Evolutionary conservation across 495 filamentous ascomycete genomes (phyloP).

Genomic region (Thermothielavioides terrestris): DNA sequence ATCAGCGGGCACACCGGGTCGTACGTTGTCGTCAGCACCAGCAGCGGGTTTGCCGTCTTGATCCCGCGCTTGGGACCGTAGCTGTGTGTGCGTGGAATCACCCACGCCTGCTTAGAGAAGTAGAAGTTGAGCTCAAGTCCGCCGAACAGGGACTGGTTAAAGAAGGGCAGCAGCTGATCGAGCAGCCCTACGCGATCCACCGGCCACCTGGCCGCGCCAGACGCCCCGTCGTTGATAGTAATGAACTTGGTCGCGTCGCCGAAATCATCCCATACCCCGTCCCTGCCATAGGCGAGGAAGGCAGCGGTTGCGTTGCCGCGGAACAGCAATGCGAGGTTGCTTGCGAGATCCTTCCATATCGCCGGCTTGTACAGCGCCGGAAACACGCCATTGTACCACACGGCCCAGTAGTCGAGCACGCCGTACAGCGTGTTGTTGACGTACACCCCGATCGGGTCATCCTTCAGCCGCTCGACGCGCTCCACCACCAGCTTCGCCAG

Average conservation of each 20-base stretch:
- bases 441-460: conserved; percentile 34
- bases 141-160: conserved; percentile 23
- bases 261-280: conserved; percentile 4
- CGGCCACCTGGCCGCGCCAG: conserved; percentile 23
- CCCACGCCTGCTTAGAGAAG: conserved; percentile 34
- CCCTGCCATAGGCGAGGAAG: conserved; percentile 26
- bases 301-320: conserved; percentile 36
- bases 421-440: conserved; percentile 33
- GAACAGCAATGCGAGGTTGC: conserved; percentile 28
- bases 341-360: conserved; percentile 28
- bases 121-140: conserved; percentile 17
- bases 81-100: conserved; percentile 28
- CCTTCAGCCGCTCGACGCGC: conserved; percentile 18
- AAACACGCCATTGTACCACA: conserved; percentile 33
- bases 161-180: conserved; percentile 20
- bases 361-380: conserved; percentile 30
- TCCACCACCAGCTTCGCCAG: conserved; percentile 22
- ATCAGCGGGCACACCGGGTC: conserved; percentile 39
- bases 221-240: conserved; percentile 27
- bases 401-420: conserved; percentile 26
- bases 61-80: conserved; percentile 28
- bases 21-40: conserved; percentile 36
- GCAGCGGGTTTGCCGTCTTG: conserved; percentile 32
- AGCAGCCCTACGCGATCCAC: conserved; percentile 15
- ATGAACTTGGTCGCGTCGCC: conserved; percentile 19